A percentile compares a stretch with the other conserved stretches of the same genome.
These are phyloP conservation scores for Cordyceps cateniannulata DNA, from an alignment of 2,329 filamentous ascomycete species.

Conservation along the genomic window DNA sequence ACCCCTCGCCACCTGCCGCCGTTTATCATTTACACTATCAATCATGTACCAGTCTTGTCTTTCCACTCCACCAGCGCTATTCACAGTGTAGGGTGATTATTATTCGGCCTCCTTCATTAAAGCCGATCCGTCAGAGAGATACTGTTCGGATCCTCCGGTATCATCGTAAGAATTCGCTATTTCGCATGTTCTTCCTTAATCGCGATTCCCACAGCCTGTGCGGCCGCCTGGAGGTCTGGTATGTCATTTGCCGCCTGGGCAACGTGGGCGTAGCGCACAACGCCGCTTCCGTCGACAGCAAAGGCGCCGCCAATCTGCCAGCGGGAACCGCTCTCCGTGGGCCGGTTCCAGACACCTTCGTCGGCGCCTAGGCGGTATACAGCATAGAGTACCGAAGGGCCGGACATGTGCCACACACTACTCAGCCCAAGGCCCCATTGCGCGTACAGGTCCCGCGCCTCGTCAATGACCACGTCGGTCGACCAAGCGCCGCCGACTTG, in stretches of 20 bases:
- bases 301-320: conserved; percentile 66
- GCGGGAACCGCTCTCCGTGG: conserved; percentile 57
- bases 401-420: conserved; percentile 56
- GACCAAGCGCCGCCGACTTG: conserved; percentile 50
- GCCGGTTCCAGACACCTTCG: conserved; percentile 60
- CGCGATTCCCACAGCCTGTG: conserved; percentile 21
- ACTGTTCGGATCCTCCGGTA: not conserved
- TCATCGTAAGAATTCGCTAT: not conserved
- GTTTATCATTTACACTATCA: not conserved
- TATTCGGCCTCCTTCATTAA: not conserved
- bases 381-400: conserved; percentile 48
- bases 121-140: not conserved
- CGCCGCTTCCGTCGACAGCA: conserved; percentile 34
- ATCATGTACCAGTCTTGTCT: not conserved
- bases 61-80: not conserved
- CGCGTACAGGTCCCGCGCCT: conserved; percentile 52
- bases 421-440: conserved; percentile 60
- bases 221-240: conserved; percentile 24
- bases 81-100: not conserved
- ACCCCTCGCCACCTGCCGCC: not conserved
- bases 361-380: conserved; percentile 51
- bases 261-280: conserved; percentile 26
- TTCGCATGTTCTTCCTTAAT: not conserved
- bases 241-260: conserved; percentile 25
- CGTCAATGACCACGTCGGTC: conserved; percentile 54